Evolutionary conservation across 495 filamentous ascomycete species (phyloP).

Genomic region (Aspergillus avenaceus): DNA sequence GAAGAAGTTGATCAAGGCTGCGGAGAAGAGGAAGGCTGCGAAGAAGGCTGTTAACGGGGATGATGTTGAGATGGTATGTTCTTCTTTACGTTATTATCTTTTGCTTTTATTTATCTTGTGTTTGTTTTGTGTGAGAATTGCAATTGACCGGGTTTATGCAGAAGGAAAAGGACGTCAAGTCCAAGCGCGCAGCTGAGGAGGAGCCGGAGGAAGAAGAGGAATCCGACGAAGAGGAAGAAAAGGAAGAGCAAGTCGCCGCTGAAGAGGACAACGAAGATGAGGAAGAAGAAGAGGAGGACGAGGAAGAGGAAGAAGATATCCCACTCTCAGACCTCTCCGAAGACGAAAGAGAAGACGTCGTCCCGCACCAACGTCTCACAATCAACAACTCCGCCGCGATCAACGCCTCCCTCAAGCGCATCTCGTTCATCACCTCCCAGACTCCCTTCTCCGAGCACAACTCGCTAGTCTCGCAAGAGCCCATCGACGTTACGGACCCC

Average conservation of each 20-base stretch:
- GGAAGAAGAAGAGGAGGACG: slow-evolving; percentile 43
- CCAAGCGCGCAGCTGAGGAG: slow-evolving; percentile 17
- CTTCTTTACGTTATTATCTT: neutral
- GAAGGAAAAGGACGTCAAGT: neutral
- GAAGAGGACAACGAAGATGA: slow-evolving; percentile 31
- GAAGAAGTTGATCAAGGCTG: slow-evolving; percentile 53
- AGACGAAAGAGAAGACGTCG: slow-evolving; percentile 77
- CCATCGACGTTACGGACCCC: slow-evolving; percentile 59
- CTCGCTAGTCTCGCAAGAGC: slow-evolving; percentile 50
- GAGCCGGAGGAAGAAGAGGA: slow-evolving; percentile 22
- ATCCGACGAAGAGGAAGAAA: slow-evolving; percentile 19
- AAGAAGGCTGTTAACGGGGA: slow-evolving; percentile 33
- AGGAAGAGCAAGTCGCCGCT: slow-evolving; percentile 28
- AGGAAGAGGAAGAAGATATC: slow-evolving; percentile 58
- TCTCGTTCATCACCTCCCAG: slow-evolving; percentile 56
- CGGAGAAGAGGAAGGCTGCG: slow-evolving; percentile 49
- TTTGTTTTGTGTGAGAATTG: neutral
- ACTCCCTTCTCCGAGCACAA: slow-evolving; percentile 65
- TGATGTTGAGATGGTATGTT: slow-evolving; percentile 14
- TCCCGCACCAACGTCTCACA: slow-evolving; percentile 87
- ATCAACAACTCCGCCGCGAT: slow-evolving; percentile 96
- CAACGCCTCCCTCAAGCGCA: slow-evolving; percentile 68
- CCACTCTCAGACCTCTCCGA: slow-evolving; percentile 80
- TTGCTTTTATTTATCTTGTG: neutral
- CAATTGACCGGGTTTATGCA: neutral